Percentiles rank a stretch among this genome's conserved stretches.
These are phyloP conservation scores for Aspergillus sp. DNA, from an alignment of 2,329 filamentous ascomycete genomes.

Conservation along the genomic window DNA sequence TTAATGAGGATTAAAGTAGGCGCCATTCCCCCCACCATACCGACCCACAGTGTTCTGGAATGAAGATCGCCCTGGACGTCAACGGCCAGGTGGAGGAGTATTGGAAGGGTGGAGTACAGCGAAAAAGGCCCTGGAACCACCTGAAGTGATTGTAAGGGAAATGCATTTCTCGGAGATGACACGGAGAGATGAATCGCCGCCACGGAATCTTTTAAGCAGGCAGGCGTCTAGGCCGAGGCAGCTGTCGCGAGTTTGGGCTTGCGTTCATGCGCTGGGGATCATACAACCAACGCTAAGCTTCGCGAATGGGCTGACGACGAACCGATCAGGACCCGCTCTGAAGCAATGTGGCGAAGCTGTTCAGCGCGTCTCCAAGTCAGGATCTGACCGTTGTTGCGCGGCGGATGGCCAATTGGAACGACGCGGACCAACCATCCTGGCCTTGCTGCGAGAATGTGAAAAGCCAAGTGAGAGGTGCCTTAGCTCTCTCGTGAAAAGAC, in stretches of 20 bases:
- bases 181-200: neutral
- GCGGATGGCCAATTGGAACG: slow-evolving; percentile 21
- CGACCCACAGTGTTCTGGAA: slow-evolving; percentile 24
- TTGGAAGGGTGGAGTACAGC: neutral
- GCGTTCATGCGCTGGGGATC: slow-evolving; percentile 11
- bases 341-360: neutral
- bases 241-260: neutral
- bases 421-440: neutral
- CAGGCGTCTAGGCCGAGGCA: neutral
- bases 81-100: slow-evolving; percentile 9
- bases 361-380: neutral
- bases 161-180: neutral
- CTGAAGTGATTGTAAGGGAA: neutral
- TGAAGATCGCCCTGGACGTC: slow-evolving; percentile 20
- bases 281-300: slow-evolving; percentile 8
- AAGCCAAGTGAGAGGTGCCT: neutral
- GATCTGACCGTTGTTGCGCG: slow-evolving; percentile 7
- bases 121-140: neutral
- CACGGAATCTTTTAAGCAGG: neutral
- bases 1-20: slow-evolving; percentile 29
- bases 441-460: neutral
- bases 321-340: neutral
- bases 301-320: neutral
- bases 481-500: neutral
- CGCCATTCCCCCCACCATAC: slow-evolving; percentile 25